Evolutionary conservation across 768 basidiomycete genomes (phyloP), one percentile per base, ranked within the genome.

Genomic region (Lactifluus volemus): DNA sequence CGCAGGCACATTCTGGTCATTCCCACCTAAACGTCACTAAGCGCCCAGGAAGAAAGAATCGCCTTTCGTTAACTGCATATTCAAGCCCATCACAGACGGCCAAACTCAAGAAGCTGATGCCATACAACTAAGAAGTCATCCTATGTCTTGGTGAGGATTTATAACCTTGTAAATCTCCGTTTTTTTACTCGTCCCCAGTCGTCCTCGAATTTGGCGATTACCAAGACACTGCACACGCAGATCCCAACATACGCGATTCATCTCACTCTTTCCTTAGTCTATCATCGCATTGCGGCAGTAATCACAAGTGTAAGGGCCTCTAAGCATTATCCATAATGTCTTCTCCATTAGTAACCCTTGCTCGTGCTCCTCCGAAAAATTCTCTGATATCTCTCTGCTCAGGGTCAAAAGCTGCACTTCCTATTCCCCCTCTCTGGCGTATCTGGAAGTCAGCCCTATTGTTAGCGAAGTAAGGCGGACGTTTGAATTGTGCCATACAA

Each of bases 361-460:
- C 19, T 75, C 72, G 48, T 54, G 36, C 5, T 6, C 79, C 77
- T 42, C 79, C 78, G 65, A 92, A 89, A 76, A 91, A 92, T 3
- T 79, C 77, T 21, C 88, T 79, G 49, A 94, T 86, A 68, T 86
- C 83, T 63, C 80, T 77, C 70, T 95, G 91, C 60, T 81, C 82
- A 34, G 84, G 82, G 68, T 94, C 91, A 68, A 86, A 79, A 1
- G 85, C 81, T 12, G 79, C 70, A 50, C 82, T 84, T 6, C 88
- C 85, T 49, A 90, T 85, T 1, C 92, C 89, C 3, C 88, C 89
- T 61, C 78, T 81, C 70, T 93, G 90, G 4, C 90, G 82, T 50
- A 74, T 78, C 81, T 81, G 63, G 19, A 49, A 21, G 15, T 39
- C 38, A 17, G 47, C 5, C 32, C 34, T 4, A 39, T 32, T 32